These are phyloP conservation scores for Umbelopsis sp. DNA, from an alignment of 371 early-diverging fungal species.

Conservation along the genomic window DNA sequence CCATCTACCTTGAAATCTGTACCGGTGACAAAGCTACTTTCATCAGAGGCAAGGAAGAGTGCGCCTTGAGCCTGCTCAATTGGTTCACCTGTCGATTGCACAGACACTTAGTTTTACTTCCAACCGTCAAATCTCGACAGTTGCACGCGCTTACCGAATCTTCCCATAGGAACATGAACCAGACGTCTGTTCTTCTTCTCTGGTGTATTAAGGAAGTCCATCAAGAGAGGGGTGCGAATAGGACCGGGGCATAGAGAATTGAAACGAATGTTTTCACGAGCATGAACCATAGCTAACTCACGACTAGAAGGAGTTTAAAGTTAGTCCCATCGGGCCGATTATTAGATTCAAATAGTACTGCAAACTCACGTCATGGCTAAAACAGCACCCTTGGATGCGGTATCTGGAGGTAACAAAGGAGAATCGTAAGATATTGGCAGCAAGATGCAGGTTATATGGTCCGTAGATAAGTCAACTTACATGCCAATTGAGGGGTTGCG, in stretches of 20 bases:
- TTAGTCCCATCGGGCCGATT: neutral
- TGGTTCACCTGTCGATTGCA: slow-evolving; percentile 66
- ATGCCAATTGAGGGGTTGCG: slow-evolving; percentile 90
- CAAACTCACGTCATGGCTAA: slow-evolving; percentile 77
- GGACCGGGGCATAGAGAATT: slow-evolving; percentile 91
- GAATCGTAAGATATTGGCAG: neutral
- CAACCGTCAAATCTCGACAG: slow-evolving; percentile 9
- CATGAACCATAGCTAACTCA: slow-evolving; percentile 86
- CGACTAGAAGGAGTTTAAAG: slow-evolving; percentile 46
- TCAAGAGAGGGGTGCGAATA: slow-evolving; percentile 79
- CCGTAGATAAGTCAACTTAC: slow-evolving; percentile 41
- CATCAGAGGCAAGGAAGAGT: slow-evolving; percentile 84
- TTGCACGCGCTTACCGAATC: slow-evolving; percentile 66
- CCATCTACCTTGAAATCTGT: slow-evolving; percentile 89
- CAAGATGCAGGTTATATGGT: too few species aligned
- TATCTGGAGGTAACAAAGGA: slow-evolving; percentile 53
- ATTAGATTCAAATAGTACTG: neutral
- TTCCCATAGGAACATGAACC: slow-evolving; percentile 86
- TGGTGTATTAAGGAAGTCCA: slow-evolving; percentile 85
- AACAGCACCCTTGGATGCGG: slow-evolving; percentile 90
- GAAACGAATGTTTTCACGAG: slow-evolving; percentile 88
- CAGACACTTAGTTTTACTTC: neutral
- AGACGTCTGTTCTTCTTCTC: slow-evolving; percentile 85
- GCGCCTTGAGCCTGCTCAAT: slow-evolving; percentile 88
- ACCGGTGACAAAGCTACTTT: slow-evolving; percentile 82